These are phyloP conservation scores for Platanthera guangdongensis DNA, from an alignment of 106 monocot species.

Conservation along the genomic window DNA sequence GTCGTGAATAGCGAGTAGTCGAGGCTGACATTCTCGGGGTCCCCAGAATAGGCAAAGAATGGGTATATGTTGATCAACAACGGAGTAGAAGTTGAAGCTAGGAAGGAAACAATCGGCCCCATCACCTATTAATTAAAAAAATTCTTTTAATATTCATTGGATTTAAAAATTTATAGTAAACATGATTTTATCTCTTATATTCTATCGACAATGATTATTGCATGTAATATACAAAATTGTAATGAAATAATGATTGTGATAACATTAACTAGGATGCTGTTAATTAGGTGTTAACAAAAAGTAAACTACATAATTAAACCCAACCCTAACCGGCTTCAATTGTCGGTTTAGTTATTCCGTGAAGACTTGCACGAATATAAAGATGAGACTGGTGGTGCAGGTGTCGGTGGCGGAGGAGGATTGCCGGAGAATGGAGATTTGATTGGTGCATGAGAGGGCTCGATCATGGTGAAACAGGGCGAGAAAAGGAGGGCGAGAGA, in stretches of 20 bases:
- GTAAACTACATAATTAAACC: no score
- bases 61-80: conserved; percentile 20
- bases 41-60: conserved; percentile 12
- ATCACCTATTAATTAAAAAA: not conserved
- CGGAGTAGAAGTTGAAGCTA: not conserved
- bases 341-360: no score
- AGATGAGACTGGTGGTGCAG: no score
- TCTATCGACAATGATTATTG: not conserved
- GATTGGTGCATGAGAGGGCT: no score
- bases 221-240: not conserved
- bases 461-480: no score
- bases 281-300: no score
- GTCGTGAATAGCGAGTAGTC: conserved; percentile 16
- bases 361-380: no score
- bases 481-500: no score
- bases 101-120: conserved; percentile 1
- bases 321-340: no score
- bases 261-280: no score
- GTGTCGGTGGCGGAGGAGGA: no score
- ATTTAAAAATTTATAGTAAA: not conserved
- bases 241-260: not conserved
- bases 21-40: not conserved
- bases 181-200: not conserved
- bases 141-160: not conserved
- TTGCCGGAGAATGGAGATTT: no score